Conservation (phyloP, 495 filamentous ascomycete genomes). For the Hypomontagnella submonticulosa region DNA sequence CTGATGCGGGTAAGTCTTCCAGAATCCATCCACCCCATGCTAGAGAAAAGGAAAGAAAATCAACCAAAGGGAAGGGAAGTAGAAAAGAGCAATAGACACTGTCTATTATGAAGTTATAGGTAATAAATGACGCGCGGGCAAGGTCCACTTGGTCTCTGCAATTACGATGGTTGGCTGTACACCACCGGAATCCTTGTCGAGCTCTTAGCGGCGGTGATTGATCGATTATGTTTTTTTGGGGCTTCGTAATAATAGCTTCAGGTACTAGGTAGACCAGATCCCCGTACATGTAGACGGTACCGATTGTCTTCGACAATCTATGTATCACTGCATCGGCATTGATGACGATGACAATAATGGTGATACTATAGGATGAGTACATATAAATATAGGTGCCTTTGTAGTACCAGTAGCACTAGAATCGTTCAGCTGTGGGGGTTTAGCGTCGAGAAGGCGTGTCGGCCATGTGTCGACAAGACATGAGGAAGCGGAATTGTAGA, state of each 20-base stretch:
- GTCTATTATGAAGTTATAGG: slow-evolving; percentile 36
- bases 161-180: slow-evolving; percentile 35
- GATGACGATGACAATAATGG: slow-evolving; percentile 38
- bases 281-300: slow-evolving; percentile 30
- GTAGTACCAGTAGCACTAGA: slow-evolving; percentile 39
- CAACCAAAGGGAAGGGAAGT: slow-evolving; percentile 14
- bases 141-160: slow-evolving; percentile 29
- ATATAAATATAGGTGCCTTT: slow-evolving; percentile 17
- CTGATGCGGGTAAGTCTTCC: slow-evolving; percentile 44
- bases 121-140: slow-evolving; percentile 38
- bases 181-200: slow-evolving; percentile 32
- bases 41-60: slow-evolving; percentile 24
- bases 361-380: slow-evolving; percentile 32
- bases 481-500: slow-evolving; percentile 16
- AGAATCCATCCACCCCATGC: slow-evolving; percentile 33
- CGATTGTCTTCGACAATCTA: slow-evolving; percentile 45
- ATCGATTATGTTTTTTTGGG: slow-evolving; percentile 34
- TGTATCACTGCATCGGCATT: slow-evolving; percentile 40
- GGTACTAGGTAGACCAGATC: slow-evolving; percentile 24
- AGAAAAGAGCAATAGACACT: slow-evolving; percentile 28
- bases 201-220: slow-evolving; percentile 25
- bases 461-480: slow-evolving; percentile 45
- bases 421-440: slow-evolving; percentile 35
- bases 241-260: slow-evolving; percentile 39
- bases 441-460: slow-evolving; percentile 16